phyloP scores from a whole-genome alignment of 352 stramenopile genomes.

The Pythium apleroticum region DNA sequence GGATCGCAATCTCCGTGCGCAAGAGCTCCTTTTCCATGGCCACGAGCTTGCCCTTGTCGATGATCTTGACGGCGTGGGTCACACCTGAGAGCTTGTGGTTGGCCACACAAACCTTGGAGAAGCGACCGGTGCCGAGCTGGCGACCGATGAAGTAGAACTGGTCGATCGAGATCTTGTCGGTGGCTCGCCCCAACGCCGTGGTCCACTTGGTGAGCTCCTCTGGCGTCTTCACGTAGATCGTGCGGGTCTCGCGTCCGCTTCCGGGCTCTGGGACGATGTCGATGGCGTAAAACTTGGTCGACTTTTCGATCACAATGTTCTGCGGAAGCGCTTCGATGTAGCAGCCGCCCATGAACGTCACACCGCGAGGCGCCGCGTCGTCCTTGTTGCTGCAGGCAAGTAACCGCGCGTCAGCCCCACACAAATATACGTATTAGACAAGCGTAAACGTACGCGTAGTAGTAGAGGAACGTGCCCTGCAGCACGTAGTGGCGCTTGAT shows the following conservation, averaged over 20 bases:
- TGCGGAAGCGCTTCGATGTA: conserved; percentile 70
- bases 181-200: conserved; percentile 65
- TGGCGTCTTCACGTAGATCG: conserved; percentile 79
- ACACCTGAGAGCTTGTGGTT: conserved; percentile 58
- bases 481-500: conserved; percentile 86
- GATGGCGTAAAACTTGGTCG: conserved; percentile 84
- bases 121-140: conserved; percentile 87
- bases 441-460: conserved; percentile 58
- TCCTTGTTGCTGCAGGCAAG: conserved; percentile 42
- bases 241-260: conserved; percentile 64
- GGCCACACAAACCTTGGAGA: conserved; percentile 86
- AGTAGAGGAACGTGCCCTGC: conserved; percentile 89
- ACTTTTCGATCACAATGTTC: conserved; percentile 71
- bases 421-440: too few relatives aligned
- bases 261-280: conserved; percentile 81
- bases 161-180: conserved; percentile 87
- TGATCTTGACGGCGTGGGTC: conserved; percentile 92
- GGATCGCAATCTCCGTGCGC: conserved; percentile 92
- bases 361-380: conserved; percentile 68
- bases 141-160: conserved; percentile 89
- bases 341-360: conserved; percentile 79
- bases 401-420: too few relatives aligned
- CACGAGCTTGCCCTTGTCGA: conserved; percentile 90
- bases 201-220: conserved; percentile 84
- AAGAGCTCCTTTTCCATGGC: conserved; percentile 88